phyloP scores from a whole-genome alignment of 1,139 yeast species.

The Suhomyces panamericanus region DNA sequence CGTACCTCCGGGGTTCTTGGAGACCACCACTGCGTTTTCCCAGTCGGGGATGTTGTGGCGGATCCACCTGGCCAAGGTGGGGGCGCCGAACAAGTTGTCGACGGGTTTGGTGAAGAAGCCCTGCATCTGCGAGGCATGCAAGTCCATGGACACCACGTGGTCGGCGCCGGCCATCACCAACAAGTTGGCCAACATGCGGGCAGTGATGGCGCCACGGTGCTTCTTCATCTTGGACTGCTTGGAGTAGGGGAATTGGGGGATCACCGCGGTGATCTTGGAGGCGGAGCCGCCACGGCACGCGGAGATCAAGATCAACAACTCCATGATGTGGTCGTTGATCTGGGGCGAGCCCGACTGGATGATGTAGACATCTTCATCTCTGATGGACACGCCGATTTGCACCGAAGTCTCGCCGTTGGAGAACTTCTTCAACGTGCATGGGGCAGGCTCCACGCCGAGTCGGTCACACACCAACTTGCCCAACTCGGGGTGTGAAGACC shows the following conservation, averaged over 20 bases:
- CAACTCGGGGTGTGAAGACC: slow-evolving; percentile 92
- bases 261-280: slow-evolving; percentile 92
- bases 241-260: slow-evolving; percentile 96
- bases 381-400: slow-evolving; percentile 88
- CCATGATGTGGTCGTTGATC: slow-evolving; percentile 96
- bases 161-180: slow-evolving; percentile 99
- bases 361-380: slow-evolving; percentile 96
- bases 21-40: slow-evolving; percentile 82
- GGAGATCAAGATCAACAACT: slow-evolving; percentile 82
- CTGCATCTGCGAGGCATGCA: slow-evolving; percentile 99
- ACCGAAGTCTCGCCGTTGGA: slow-evolving; percentile 97
- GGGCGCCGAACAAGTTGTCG: slow-evolving; percentile 94
- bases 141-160: slow-evolving; percentile 96
- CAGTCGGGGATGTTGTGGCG: slow-evolving; percentile 85
- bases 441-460: slow-evolving; percentile 93
- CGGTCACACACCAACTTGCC: slow-evolving; percentile 88
- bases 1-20: slow-evolving; percentile 98
- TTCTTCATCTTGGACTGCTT: slow-evolving; percentile 98
- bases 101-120: slow-evolving; percentile 98
- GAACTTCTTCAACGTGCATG: slow-evolving; percentile 85
- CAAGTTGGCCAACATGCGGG: slow-evolving; percentile 96
- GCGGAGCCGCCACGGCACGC: slow-evolving; percentile 99
- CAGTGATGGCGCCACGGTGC: slow-evolving; percentile 98
- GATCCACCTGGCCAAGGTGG: slow-evolving; percentile 95
- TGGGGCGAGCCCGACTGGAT: slow-evolving; percentile 90